Base-by-base conservation (phyloP, 306 rosid species). In the Pueraria montana region DNA sequence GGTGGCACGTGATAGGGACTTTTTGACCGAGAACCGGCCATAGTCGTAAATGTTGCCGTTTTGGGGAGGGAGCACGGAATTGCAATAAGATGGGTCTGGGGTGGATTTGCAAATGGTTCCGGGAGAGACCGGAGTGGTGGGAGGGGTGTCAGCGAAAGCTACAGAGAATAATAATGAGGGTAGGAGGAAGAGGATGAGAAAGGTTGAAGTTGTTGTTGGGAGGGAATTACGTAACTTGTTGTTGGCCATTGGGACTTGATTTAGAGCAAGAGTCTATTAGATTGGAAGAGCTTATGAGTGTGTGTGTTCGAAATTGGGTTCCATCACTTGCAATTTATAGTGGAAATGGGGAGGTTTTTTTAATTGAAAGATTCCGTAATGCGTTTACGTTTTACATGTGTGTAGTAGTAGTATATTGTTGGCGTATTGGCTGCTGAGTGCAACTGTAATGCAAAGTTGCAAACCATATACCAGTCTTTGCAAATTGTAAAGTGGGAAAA, bases 51-150 rank as follows among this genome's bases (percentile, higher is more conserved):
- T 88, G 50, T 86, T 92, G 62, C 80, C 87, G 13, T 85, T 87
- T 20, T 80, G 81, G 27, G 74, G 74, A 13, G 91, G 90, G 27
- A 94, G 94, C 1, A 88, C 81, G 4, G 90, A 72, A 16, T 61
- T 87, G 88, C 98, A 94, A 49, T 81, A 92, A 0, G 90, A 55
- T 7, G 98, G 98, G 79, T 94, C 91, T 0, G 88, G 91, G 26
- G 97, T 89, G 42, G 82, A 84, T 26, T 84, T 83, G 90, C 98
- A 94, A 2, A 85, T 68, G 11, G 80, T 84, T 24, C 58, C 53
- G 0, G 91, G 52, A 11, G 93, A 42, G 7, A 82, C 85, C 0
- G 84, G 40, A 34, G 55, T 55, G 11, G 83, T 53, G 56, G 92
- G 55, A 55, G 78, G 11, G 59, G 58, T 23, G 17, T 81, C 76